A percentile compares a stretch with the other conserved stretches of the same genome.
Conservation (phyloP, 73 alveolate genomes). For the Blepharisma japonicum region DNA sequence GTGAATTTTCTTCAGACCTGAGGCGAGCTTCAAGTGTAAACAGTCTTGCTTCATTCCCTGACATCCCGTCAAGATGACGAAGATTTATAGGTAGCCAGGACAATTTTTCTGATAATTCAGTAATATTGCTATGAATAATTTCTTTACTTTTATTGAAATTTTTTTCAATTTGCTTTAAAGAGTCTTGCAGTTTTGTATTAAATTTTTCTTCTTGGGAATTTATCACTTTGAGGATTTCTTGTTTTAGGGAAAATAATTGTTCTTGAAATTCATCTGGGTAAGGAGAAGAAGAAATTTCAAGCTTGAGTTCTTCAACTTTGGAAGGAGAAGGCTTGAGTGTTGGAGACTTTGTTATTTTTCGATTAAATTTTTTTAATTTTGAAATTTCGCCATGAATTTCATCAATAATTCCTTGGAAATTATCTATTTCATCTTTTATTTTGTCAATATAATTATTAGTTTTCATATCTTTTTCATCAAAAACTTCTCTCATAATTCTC, state of each 20-base stretch:
- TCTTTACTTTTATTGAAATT: background rate
- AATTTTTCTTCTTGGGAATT: background rate
- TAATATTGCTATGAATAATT: background rate
- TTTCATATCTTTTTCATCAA: background rate
- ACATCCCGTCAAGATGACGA: background rate
- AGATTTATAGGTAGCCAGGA: slow-evolving; percentile 17
- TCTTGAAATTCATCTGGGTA: background rate
- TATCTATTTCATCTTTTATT: background rate
- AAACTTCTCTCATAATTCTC: background rate
- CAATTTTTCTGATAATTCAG: background rate
- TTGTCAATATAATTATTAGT: background rate
- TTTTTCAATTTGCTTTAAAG: background rate
- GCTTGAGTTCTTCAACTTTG: background rate
- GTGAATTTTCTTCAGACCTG: slow-evolving; percentile 25
- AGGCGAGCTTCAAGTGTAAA: slow-evolving; percentile 25
- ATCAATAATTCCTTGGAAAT: background rate
- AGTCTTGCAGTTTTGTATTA: background rate
- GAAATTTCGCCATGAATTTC: background rate
- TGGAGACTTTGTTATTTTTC: background rate
- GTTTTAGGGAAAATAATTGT: background rate
- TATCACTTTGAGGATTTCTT: background rate
- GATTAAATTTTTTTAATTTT: background rate
- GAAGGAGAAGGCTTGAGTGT: background rate
- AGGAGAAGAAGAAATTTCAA: background rate
- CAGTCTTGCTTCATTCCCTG: slow-evolving; percentile 5